Conservation (phyloP, 495 filamentous ascomycete species). For the Penicillium macrosclerotiorum region DNA sequence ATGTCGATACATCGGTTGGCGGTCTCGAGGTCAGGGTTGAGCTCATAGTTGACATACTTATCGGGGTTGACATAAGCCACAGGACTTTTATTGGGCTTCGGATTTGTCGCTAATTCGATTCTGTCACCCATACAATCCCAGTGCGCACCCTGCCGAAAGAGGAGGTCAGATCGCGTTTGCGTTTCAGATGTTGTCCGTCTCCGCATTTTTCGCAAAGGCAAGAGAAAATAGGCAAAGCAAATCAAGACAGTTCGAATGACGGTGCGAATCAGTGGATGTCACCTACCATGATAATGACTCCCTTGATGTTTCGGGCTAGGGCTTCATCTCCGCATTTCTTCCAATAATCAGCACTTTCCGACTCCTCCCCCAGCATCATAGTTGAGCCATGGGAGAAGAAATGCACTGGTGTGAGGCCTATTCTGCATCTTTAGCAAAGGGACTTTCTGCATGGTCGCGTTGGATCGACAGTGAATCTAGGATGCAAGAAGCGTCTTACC, state of each 20-base stretch:
- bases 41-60: constrained; percentile 56
- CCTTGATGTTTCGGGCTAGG: constrained; percentile 52
- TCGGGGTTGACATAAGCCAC: constrained; percentile 58
- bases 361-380: constrained; percentile 65
- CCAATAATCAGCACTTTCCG: constrained; percentile 58
- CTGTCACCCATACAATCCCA: constrained; percentile 51
- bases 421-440: neutral
- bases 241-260: too few species aligned
- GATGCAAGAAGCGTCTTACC: neutral
- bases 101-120: constrained; percentile 57
- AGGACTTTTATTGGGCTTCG: constrained; percentile 52
- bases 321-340: constrained; percentile 60
- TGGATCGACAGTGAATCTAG: too few species aligned
- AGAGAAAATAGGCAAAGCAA: too few species aligned
- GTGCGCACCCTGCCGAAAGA: constrained; percentile 61
- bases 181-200: too few species aligned
- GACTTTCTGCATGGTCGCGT: neutral
- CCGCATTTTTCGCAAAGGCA: too few species aligned
- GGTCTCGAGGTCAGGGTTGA: constrained; percentile 52
- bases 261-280: neutral
- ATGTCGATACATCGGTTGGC: constrained; percentile 43
- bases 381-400: constrained; percentile 69
- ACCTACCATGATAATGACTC: constrained; percentile 60
- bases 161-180: too few species aligned
- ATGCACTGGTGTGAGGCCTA: constrained; percentile 52